Conservation (phyloP, 169 alveolate species). For the Besnoitia besnoiti region DNA sequence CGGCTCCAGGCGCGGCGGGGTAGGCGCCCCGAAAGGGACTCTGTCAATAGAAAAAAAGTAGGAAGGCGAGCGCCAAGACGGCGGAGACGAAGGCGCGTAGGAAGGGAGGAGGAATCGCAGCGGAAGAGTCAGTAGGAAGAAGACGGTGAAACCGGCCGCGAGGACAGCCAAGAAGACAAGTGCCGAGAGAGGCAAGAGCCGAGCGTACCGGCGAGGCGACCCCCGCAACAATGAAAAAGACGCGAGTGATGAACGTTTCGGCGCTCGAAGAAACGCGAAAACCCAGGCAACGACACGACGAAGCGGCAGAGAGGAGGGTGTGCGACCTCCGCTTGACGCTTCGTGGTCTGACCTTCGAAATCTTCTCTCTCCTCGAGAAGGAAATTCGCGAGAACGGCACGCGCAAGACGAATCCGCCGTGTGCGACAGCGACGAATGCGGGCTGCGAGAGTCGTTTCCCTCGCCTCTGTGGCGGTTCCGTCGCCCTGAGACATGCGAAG, state of each 20-base stretch:
- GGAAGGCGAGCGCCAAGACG: background rate
- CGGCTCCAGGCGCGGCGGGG: background rate
- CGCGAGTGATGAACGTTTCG: background rate
- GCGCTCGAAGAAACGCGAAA: background rate
- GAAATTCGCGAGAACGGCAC: no score
- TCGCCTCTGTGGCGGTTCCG: no score
- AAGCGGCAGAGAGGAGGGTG: no score
- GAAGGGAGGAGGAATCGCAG: background rate
- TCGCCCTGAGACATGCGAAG: no score
- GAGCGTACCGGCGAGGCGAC: background rate
- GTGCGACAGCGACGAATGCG: no score
- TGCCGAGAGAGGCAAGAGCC: background rate
- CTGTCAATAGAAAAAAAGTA: background rate
- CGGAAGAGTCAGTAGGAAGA: constrained; percentile 1
- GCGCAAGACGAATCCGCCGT: no score
- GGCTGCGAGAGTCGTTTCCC: no score
- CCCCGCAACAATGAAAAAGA: background rate
- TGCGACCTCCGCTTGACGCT: no score
- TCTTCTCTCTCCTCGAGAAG: no score
- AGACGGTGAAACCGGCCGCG: background rate
- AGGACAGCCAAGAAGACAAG: background rate
- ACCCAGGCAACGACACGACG: background rate
- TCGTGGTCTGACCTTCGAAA: no score
- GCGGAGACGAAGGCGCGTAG: background rate
- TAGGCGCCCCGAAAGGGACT: background rate